A percentile compares a stretch with the other conserved stretches of the same genome.
These are phyloP conservation scores for Pelargonium australe DNA, from an alignment of 441 rosid genomes.

Conservation along the genomic window DNA sequence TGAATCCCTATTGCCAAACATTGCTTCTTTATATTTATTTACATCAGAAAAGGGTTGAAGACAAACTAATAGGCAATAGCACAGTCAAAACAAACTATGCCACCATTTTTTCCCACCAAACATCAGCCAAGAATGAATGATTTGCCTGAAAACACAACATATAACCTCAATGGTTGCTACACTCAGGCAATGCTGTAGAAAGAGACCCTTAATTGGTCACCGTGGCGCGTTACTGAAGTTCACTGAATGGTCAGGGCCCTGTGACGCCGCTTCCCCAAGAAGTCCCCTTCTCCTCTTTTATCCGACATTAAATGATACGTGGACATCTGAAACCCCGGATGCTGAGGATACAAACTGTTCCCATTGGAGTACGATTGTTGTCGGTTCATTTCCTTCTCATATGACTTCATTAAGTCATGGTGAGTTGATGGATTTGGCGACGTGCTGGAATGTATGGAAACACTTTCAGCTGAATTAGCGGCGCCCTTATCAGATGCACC, in stretches of 20 bases:
- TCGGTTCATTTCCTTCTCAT: constrained; percentile 15
- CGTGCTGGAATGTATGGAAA: no score
- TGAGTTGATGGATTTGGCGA: no score
- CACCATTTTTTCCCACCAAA: background rate
- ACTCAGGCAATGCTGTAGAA: background rate
- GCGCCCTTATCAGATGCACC: background rate
- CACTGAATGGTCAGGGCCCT: constrained; percentile 25
- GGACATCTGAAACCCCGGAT: constrained; percentile 21
- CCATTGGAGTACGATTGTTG: constrained; percentile 12
- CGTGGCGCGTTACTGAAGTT: no score
- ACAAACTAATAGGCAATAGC: background rate
- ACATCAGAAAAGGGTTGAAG: background rate
- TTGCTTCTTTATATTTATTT: no score
- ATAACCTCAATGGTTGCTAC: background rate
- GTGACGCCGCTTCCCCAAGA: constrained; percentile 20
- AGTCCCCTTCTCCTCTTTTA: constrained; percentile 20
- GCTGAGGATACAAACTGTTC: constrained; percentile 16
- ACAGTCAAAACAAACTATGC: background rate
- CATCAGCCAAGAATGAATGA: background rate
- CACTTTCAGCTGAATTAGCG: background rate
- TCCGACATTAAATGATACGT: constrained; percentile 14
- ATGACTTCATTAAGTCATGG: no score
- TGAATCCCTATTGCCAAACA: no score
- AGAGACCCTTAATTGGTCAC: constrained; percentile 14
- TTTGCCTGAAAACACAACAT: background rate